These are phyloP conservation scores for Beauveria bassiana DNA, from an alignment of 2,329 filamentous ascomycete species.

Conservation along the genomic window DNA sequence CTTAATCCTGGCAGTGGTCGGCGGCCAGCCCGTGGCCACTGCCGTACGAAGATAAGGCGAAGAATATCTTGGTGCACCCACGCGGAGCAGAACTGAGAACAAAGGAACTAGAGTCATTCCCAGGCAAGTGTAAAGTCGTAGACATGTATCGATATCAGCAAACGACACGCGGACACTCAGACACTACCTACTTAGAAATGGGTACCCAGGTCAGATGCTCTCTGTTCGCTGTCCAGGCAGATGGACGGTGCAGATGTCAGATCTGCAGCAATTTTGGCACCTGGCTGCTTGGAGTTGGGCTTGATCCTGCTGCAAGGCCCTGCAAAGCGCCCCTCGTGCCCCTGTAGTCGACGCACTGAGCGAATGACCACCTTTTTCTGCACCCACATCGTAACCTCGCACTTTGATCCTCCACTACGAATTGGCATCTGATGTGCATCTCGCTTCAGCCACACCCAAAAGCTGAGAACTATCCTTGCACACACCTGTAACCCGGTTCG, in stretches of 20 bases:
- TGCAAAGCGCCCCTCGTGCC: background rate
- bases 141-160: too few species aligned
- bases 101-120: too few species aligned
- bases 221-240: background rate
- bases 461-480: background rate
- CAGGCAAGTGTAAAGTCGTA: too few species aligned
- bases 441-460: slow-evolving; percentile 4
- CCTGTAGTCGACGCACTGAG: background rate
- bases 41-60: background rate
- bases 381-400: background rate
- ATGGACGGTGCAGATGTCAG: background rate
- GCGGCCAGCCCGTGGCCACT: background rate
- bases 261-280: background rate
- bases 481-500: background rate
- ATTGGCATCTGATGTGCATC: slow-evolving; percentile 7
- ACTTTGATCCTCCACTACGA: background rate
- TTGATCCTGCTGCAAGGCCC: background rate
- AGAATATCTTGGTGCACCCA: background rate
- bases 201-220: background rate
- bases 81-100: too few species aligned
- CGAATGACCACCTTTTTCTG: background rate
- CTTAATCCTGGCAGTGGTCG: background rate
- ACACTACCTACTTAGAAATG: too few species aligned
- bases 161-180: too few species aligned
- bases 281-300: too few species aligned